Percentiles rank a stretch among this genome's conserved stretches.
Evolutionary conservation across 257 asterid genomes (phyloP).

Genomic region (Osmanthus fragrans): DNA sequence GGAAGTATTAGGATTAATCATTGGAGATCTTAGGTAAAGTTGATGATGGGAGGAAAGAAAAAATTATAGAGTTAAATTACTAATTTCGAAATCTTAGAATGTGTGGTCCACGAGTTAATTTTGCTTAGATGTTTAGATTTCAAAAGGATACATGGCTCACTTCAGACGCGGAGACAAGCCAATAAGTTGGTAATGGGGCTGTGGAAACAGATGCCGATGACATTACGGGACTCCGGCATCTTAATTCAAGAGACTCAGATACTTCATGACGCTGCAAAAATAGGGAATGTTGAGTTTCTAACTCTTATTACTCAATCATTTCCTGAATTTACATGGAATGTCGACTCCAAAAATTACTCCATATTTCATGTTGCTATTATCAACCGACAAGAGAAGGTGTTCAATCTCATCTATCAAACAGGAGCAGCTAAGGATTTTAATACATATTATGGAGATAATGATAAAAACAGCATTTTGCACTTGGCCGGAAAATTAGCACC

Average conservation of each 20-base stretch:
- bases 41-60: no score
- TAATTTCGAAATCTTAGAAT: neutral
- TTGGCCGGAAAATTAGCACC: slow-evolving; percentile 37
- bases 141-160: neutral
- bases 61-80: no score
- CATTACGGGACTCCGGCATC: neutral
- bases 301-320: slow-evolving; percentile 1
- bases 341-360: neutral
- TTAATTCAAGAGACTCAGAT: neutral
- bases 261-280: slow-evolving; percentile 17
- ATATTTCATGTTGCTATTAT: slow-evolving; percentile 33
- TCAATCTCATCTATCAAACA: slow-evolving; percentile 14
- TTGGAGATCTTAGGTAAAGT: no score
- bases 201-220: slow-evolving; percentile 3
- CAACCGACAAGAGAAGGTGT: slow-evolving; percentile 31
- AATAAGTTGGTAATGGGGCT: neutral
- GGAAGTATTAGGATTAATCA: no score
- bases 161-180: neutral
- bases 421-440: neutral
- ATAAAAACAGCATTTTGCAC: slow-evolving; percentile 31
- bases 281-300: slow-evolving; percentile 33
- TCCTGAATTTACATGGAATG: slow-evolving; percentile 26
- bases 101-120: neutral
- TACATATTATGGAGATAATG: neutral
- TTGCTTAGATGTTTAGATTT: neutral